These are phyloP conservation scores for Castanopsis chinensis DNA, from an alignment of 306 rosid species.

Conservation along the genomic window DNA sequence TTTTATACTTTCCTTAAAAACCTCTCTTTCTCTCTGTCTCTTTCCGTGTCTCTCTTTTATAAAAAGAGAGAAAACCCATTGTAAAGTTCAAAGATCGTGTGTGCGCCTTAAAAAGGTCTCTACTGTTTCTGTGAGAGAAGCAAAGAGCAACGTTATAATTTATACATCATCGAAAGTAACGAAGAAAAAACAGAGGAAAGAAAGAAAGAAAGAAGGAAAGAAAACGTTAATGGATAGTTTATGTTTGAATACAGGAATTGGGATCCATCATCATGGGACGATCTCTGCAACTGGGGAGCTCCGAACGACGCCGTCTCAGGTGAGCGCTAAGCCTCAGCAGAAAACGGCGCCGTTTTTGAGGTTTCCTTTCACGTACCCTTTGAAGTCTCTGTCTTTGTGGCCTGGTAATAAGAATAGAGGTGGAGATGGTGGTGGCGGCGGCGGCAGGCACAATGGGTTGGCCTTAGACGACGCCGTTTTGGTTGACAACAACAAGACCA, in stretches of 20 bases:
- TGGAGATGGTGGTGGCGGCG: conserved; percentile 12
- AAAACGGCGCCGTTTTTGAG: conserved; percentile 48
- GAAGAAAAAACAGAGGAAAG: neutral
- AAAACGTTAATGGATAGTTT: conserved; percentile 50
- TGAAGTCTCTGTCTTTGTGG: neutral
- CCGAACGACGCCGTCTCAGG: conserved; percentile 50
- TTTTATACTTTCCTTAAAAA: no score
- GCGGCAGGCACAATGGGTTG: conserved; percentile 39
- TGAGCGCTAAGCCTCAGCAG: conserved; percentile 30
- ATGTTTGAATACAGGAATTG: conserved; percentile 55
- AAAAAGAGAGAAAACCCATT: neutral
- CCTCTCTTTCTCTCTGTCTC: neutral
- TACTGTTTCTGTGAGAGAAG: neutral
- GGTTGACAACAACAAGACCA: conserved; percentile 23
- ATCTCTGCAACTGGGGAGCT: conserved; percentile 56
- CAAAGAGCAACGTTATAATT: neutral
- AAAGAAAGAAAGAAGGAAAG: conserved; percentile 5
- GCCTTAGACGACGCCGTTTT: conserved; percentile 70
- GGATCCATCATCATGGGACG: conserved; percentile 34
- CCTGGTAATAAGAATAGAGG: neutral
- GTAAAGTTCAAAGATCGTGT: conserved; percentile 9
- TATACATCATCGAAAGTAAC: neutral
- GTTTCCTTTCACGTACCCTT: conserved; percentile 8
- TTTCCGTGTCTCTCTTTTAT: neutral
- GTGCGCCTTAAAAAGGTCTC: neutral